phyloP scores from a whole-genome alignment of 2,329 filamentous ascomycete species.

The Phoma sp. region DNA sequence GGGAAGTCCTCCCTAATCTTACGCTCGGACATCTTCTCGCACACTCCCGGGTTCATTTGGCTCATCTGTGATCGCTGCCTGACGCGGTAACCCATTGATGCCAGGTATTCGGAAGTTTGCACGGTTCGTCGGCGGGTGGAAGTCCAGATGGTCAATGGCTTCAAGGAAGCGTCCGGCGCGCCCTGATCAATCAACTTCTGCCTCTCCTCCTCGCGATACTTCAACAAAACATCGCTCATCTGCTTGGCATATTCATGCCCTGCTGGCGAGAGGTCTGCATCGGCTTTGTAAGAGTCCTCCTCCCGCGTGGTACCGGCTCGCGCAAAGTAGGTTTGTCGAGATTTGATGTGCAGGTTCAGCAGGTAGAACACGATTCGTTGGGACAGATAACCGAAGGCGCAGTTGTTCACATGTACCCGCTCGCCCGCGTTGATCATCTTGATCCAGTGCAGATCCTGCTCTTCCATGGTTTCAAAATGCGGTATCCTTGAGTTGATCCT shows the following conservation, averaged over 20 bases:
- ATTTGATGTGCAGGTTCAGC: constrained; percentile 96
- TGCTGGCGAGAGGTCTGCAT: constrained; percentile 81
- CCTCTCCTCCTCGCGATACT: constrained; percentile 83
- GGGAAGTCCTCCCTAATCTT: constrained; percentile 83
- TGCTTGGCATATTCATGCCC: constrained; percentile 77
- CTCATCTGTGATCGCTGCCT: constrained; percentile 95
- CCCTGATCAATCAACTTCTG: constrained; percentile 72
- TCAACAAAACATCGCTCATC: constrained; percentile 77
- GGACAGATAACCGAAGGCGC: constrained; percentile 94
- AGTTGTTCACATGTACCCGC: constrained; percentile 94
- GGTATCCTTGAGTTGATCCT: constrained; percentile 93
- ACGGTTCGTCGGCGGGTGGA: constrained; percentile 90
- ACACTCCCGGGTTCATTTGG: constrained; percentile 94
- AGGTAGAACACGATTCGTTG: constrained; percentile 98
- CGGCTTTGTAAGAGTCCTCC: constrained; percentile 89
- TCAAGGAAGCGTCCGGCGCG: constrained; percentile 72
- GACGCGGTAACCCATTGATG: constrained; percentile 80
- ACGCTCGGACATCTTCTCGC: constrained; percentile 88
- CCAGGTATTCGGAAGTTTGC: constrained; percentile 85
- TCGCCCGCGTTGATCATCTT: constrained; percentile 99
- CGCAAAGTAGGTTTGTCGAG: constrained; percentile 90
- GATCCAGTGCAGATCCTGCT: constrained; percentile 93
- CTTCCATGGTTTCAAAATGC: constrained; percentile 95
- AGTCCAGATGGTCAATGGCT: constrained; percentile 90
- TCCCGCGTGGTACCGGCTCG: constrained; percentile 85